phyloP scores from a whole-genome alignment of 2,329 filamentous ascomycete genomes.

The Bipolaris zeicola region DNA sequence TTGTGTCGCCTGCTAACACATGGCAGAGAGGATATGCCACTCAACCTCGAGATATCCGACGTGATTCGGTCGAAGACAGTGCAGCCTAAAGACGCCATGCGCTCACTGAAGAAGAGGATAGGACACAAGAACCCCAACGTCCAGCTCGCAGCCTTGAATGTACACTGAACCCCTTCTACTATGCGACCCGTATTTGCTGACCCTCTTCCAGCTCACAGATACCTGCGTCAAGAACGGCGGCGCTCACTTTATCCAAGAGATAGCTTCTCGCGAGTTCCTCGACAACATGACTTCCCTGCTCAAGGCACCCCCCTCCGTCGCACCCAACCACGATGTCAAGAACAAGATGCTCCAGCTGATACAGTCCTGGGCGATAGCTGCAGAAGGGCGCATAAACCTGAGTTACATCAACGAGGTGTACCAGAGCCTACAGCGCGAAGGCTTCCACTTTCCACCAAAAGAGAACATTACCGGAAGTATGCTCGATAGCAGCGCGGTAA shows the following conservation, averaged over 20 bases:
- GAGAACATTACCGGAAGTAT: slow-evolving; percentile 91
- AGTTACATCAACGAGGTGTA: slow-evolving; percentile 91
- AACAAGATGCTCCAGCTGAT: slow-evolving; percentile 91
- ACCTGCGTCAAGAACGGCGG: slow-evolving; percentile 99
- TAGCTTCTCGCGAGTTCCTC: slow-evolving; percentile 97
- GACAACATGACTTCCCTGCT: slow-evolving; percentile 92
- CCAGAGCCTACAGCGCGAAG: slow-evolving; percentile 78
- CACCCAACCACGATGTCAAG: slow-evolving; percentile 84
- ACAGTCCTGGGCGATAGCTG: slow-evolving; percentile 89
- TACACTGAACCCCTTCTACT: slow-evolving; percentile 49
- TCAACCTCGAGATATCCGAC: slow-evolving; percentile 98
- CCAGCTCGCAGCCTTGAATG: slow-evolving; percentile 91
- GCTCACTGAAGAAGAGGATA: slow-evolving; percentile 89
- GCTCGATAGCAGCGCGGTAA: slow-evolving; percentile 93
- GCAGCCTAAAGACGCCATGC: slow-evolving; percentile 97
- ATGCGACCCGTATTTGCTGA: slow-evolving; percentile 15
- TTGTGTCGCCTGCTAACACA: slow-evolving; percentile 15
- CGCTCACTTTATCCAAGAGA: slow-evolving; percentile 90
- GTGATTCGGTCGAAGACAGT: slow-evolving; percentile 97
- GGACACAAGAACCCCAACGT: slow-evolving; percentile 98
- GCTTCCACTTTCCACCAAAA: slow-evolving; percentile 86
- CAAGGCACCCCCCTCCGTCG: slow-evolving; percentile 73
- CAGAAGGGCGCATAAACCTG: slow-evolving; percentile 81
- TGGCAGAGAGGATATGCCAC: slow-evolving; percentile 86
- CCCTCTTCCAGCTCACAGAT: slow-evolving; percentile 74